Percentiles rank a stretch among this genome's conserved stretches.
Evolutionary conservation across 352 stramenopile genomes (phyloP).

Genomic region (Paralagenidium karlingii): DNA sequence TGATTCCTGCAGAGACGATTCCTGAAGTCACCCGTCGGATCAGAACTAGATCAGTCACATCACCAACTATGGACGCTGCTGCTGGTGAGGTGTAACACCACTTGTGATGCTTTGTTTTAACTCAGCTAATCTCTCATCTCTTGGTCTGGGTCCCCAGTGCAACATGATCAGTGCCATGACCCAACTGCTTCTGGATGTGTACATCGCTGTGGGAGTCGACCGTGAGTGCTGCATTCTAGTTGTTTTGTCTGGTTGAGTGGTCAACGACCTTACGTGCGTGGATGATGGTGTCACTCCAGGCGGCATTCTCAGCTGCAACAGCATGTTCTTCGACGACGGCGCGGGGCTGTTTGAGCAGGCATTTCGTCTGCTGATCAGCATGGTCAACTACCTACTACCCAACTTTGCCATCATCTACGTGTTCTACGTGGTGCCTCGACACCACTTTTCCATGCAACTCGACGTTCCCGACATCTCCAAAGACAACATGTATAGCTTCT

Average conservation of each 20-base stretch:
- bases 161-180: constrained; percentile 47
- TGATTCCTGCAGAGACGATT: constrained; percentile 16
- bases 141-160: constrained; percentile 14
- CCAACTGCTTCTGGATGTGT: constrained; percentile 45
- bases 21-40: constrained; percentile 15
- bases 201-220: constrained; percentile 32
- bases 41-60: constrained; percentile 52
- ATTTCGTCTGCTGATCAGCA: constrained; percentile 28
- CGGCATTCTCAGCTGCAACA: constrained; percentile 34
- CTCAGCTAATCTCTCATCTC: not conserved
- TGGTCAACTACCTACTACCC: constrained; percentile 37
- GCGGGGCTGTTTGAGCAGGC: constrained; percentile 38
- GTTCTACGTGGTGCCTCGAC: constrained; percentile 51
- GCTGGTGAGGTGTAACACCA: too few species aligned
- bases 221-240: constrained; percentile 13
- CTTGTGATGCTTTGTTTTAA: too few species aligned
- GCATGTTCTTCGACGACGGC: constrained; percentile 61
- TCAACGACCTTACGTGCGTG: not conserved
- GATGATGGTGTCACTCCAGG: not conserved
- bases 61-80: constrained; percentile 55
- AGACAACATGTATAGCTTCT: constrained; percentile 6
- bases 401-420: constrained; percentile 62
- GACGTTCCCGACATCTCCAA: constrained; percentile 36
- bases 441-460: constrained; percentile 43
- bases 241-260: not conserved